These are phyloP conservation scores for Suillus subluteus DNA, from an alignment of 768 basidiomycete genomes.

Conservation along the genomic window DNA sequence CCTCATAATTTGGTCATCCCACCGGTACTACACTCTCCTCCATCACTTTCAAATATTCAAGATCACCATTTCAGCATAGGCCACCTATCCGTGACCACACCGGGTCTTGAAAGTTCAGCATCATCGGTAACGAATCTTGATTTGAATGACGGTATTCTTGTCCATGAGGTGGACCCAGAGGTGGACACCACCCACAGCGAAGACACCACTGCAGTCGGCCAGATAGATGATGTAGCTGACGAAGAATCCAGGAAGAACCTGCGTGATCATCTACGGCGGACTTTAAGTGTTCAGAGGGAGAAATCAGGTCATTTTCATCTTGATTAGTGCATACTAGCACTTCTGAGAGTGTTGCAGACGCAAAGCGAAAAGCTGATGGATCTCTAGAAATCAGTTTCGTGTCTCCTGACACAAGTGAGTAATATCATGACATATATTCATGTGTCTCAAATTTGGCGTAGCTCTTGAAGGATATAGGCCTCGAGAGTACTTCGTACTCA, in stretches of 20 bases:
- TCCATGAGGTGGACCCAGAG: conserved; percentile 72
- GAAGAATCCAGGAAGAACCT: conserved; percentile 66
- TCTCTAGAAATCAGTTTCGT: conserved; percentile 41
- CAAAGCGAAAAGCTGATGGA: conserved; percentile 30
- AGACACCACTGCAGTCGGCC: conserved; percentile 50
- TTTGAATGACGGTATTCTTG: conserved; percentile 66
- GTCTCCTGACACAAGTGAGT: conserved; percentile 43
- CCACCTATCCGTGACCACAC: conserved; percentile 21
- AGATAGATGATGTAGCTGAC: conserved; percentile 45
- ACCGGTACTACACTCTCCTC: not conserved
- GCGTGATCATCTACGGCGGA: conserved; percentile 72
- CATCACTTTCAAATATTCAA: conserved; percentile 2
- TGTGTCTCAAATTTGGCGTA: not conserved
- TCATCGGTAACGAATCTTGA: conserved; percentile 74
- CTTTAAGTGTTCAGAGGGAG: conserved; percentile 56
- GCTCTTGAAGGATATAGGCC: conserved; percentile 35
- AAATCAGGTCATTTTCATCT: conserved; percentile 46
- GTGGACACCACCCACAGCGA: conserved; percentile 58
- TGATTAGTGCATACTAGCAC: conserved; percentile 7
- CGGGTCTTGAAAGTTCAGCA: conserved; percentile 62
- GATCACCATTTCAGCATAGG: not conserved
- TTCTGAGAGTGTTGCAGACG: conserved; percentile 31
- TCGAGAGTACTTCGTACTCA: conserved; percentile 89
- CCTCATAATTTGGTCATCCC: conserved; percentile 3
- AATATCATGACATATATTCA: not conserved